Base-by-base conservation (phyloP, 495 filamentous ascomycete species). In the Penicillium desertorum region DNA sequence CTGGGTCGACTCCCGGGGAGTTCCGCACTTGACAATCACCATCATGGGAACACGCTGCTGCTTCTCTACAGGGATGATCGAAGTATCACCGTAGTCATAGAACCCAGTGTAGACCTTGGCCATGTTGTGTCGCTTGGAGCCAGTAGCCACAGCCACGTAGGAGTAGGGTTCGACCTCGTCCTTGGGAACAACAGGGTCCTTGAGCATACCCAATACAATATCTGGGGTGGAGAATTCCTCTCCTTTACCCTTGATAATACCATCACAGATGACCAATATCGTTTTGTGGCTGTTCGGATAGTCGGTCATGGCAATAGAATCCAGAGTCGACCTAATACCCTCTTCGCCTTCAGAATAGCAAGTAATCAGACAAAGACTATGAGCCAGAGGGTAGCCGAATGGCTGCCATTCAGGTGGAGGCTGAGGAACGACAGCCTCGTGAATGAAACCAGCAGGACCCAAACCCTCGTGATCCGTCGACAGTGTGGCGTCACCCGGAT, bases 41-140 rank as follows among this genome's bases (percentile, higher is more conserved):
- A 98, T 92, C 93, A 99, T 97, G 2, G 95, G 95, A n/a, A 99
- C 92, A 51, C 95, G 88, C 72, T 97, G 92, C 71, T 96, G 95
- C 76, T 93, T 95, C 41, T 95, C 91, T 2, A 75, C 57, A 1
- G 93, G 88, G 51, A 99, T 86, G 56, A 82, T 73, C 4, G 90
- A 93, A 56, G 87, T 80, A 17, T 83, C 76, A 55, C 95, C 95
- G 63, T 97, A 99, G 74, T 96, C 90, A 70, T 99, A 99, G 77
- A 98, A 98, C 43, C 94, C 94, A 46, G 92, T 86, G 70, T 98
- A 97, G 47, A 99, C 85, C 79, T 98, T 96, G 61, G 95, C 91
- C 95, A 97, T 98, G 73, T 98, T 98, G 82, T 98, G 95, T 53
- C 95, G 84, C 79, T 98, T 99, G 32, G 92, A 91, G 25, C 94